Evolutionary conservation across 768 basidiomycete species (phyloP), one percentile per base, ranked within the genome.

Genomic region (Amanita jacksonii): DNA sequence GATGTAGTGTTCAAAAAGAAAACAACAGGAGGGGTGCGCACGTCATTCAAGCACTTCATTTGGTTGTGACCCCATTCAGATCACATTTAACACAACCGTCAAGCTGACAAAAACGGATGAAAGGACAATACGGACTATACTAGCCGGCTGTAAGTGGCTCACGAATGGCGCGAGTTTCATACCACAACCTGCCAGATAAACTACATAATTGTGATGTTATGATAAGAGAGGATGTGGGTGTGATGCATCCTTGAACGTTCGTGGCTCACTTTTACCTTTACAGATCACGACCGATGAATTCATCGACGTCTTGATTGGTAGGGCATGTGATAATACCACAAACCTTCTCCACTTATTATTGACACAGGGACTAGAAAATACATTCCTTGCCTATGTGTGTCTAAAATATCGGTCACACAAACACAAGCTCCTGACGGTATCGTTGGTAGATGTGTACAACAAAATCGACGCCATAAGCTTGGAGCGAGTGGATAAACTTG

Each of bases 251-350:
- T 38, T 25, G 39, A 28, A 40, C n/a, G 27, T 48, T 28, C 15
- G 48, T 28, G 5, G 30, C 35, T 46, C 48, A 42, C 39, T 31
- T 28, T 41, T 38, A 23, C 46, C 38, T 24, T 47, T 39, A 15
- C 50, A 94, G 92, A 92, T 96, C 46, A 86, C 88, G 6, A 85
- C 83, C 3, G 94, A 97, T 58, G 90, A 98, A 59, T 96, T 99
- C 56, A 94, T 99, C 50, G 96, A 99, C 58, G 89, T 97, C n/a
- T 72, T 99, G 18, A 87, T 99, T 41, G 96, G 91, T 80, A 54
- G 57, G 54, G 22, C 18, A 36, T 19, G 28, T 19, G 35, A n/a
- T 25, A 33, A 13, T 20, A 43, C 7, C 23, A 4, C 28, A 28
- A 33, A n/a, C n/a, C n/a, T n/a, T n/a, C n/a, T n/a, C 8, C 35